A percentile compares a stretch with the other conserved stretches of the same genome.
phyloP scores from a whole-genome alignment of 345 rosid genomes.

The Barbarea vulgaris region DNA sequence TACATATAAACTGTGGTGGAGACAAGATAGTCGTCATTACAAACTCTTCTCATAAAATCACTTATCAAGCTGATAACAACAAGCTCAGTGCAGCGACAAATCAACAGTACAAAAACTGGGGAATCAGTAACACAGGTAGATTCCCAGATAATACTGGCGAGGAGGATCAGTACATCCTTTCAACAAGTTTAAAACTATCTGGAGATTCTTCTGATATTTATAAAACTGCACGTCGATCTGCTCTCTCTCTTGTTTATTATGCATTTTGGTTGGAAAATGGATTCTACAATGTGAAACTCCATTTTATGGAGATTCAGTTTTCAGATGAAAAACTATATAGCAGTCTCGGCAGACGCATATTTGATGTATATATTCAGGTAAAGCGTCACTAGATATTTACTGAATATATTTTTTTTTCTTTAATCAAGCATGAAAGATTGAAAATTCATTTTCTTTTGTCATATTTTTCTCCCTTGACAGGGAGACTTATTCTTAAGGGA shows the following conservation, averaged over 20 bases:
- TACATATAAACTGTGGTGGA: constrained; percentile 39
- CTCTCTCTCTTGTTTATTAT: constrained; percentile 65
- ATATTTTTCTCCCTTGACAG: neutral
- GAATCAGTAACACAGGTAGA: constrained; percentile 21
- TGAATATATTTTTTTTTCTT: no score
- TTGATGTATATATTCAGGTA: constrained; percentile 64
- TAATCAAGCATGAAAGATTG: no score
- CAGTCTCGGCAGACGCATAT: constrained; percentile 56
- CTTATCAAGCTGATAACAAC: constrained; percentile 22
- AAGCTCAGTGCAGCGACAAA: neutral
- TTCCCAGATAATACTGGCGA: neutral
- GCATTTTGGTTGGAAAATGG: constrained; percentile 63
- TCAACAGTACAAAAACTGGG: neutral
- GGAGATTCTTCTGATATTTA: constrained; percentile 40
- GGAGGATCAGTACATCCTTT: neutral
- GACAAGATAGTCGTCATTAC: neutral
- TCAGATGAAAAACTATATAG: constrained; percentile 37
- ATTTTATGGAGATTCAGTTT: constrained; percentile 66
- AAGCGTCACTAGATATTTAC: no score
- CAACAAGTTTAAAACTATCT: neutral
- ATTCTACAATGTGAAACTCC: constrained; percentile 55
- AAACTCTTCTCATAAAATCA: neutral
- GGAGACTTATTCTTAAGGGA: constrained; percentile 43
- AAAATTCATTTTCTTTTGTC: neutral
- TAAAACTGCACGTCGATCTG: constrained; percentile 54